Conservation (phyloP, 495 filamentous ascomycete species). For the Apodospora peruviana region DNA sequence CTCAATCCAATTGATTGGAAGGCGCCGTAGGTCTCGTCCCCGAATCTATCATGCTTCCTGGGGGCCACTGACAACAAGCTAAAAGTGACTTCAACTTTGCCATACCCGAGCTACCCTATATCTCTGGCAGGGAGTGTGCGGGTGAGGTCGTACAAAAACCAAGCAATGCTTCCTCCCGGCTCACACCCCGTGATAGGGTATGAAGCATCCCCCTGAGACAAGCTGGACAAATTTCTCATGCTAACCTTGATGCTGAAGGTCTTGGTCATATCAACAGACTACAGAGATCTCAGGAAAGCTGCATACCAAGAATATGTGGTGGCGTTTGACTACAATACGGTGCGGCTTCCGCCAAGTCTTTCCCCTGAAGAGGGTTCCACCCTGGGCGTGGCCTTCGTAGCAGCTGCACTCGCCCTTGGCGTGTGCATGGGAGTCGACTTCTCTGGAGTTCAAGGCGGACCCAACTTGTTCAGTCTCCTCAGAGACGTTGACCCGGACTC, state of each 20-base stretch:
- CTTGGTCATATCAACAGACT: conserved; percentile 62
- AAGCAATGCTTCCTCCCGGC: conserved; percentile 33
- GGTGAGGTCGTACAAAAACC: conserved; percentile 51
- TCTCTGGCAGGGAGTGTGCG: conserved; percentile 59
- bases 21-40: conserved; percentile 47
- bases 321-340: conserved; percentile 57
- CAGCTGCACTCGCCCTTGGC: conserved; percentile 52
- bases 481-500: conserved; percentile 25
- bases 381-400: conserved; percentile 60
- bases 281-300: conserved; percentile 62
- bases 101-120: conserved; percentile 58
- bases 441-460: conserved; percentile 38
- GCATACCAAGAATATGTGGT: conserved; percentile 66
- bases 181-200: conserved; percentile 50
- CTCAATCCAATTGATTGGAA: conserved; percentile 74
- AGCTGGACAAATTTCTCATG: background rate
- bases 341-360: conserved; percentile 45
- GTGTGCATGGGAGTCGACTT: conserved; percentile 60
- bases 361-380: conserved; percentile 50
- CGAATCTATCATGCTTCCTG: background rate
- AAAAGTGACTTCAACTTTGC: conserved; percentile 63
- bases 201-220: background rate
- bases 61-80: background rate
- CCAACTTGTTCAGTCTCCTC: conserved; percentile 46
- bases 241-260: conserved; percentile 25